Percentiles rank a stretch among this genome's conserved stretches.
Conservation (phyloP, 345 rosid species). For the Capsella bursapastoris region DNA sequence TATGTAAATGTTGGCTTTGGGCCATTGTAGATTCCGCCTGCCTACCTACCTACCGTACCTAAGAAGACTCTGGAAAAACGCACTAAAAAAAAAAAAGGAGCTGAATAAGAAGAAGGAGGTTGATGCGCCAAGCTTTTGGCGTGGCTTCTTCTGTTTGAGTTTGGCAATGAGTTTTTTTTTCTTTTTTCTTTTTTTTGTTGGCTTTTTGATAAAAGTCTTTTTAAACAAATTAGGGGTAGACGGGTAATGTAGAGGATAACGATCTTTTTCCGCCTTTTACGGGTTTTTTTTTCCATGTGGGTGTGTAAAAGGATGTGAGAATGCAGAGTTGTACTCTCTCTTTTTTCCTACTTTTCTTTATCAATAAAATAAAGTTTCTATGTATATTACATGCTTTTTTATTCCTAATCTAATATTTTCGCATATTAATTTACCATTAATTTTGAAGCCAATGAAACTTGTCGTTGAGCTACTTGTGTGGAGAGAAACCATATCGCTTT, state of each 20-base stretch:
- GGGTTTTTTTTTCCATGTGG: constrained; percentile 29
- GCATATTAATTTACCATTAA: neutral
- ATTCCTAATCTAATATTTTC: neutral
- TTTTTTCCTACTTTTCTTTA: neutral
- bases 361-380: constrained; percentile 27
- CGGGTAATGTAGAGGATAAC: constrained; percentile 39
- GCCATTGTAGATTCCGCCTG: constrained; percentile 32
- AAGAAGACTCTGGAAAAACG: constrained; percentile 20
- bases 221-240: constrained; percentile 26
- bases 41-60: neutral
- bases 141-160: constrained; percentile 21
- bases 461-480: neutral
- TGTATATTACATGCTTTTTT: neutral
- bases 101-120: constrained; percentile 10
- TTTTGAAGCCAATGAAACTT: neutral
- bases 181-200: neutral
- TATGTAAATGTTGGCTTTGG: constrained; percentile 30
- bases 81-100: constrained; percentile 30
- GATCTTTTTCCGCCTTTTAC: constrained; percentile 49
- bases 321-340: constrained; percentile 29
- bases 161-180: constrained; percentile 45
- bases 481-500: neutral
- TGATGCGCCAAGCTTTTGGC: neutral
- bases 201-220: neutral
- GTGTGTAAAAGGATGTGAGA: constrained; percentile 42